Evolutionary conservation across 2,329 filamentous ascomycete genomes (phyloP).

Genomic region (Sporothrix curviconia): DNA sequence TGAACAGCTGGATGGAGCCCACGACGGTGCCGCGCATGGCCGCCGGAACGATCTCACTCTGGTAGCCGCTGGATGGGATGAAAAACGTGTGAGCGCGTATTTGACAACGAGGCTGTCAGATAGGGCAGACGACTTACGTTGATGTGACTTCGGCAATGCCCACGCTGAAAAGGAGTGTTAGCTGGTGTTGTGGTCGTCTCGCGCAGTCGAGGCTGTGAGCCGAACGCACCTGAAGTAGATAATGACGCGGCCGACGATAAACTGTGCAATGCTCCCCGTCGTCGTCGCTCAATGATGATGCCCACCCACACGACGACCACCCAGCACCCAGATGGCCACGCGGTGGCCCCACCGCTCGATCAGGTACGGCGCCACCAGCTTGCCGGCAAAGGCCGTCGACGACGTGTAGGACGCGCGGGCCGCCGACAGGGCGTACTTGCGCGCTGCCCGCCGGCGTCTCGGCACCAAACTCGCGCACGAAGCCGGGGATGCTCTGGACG

Average conservation of each 20-base stretch:
- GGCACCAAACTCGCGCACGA: slow-evolving; percentile 3
- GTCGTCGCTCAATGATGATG: slow-evolving; percentile 10
- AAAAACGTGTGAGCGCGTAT: background rate
- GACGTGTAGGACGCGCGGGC: slow-evolving; percentile 10
- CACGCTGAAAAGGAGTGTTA: no score
- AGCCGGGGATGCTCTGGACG: slow-evolving; percentile 11
- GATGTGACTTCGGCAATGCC: slow-evolving; percentile 7
- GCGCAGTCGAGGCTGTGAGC: no score
- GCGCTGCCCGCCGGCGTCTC: background rate
- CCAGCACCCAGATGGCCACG: slow-evolving; percentile 9
- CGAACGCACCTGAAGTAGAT: slow-evolving; percentile 14
- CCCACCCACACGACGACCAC: slow-evolving; percentile 9
- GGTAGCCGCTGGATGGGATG: background rate
- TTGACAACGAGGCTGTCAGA: background rate
- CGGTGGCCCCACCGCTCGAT: slow-evolving; percentile 9
- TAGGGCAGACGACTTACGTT: background rate
- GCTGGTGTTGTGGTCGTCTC: no score
- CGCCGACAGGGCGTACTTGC: background rate
- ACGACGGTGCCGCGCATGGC: slow-evolving; percentile 10
- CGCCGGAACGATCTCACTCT: slow-evolving; percentile 9
- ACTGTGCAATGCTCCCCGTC: slow-evolving; percentile 4
- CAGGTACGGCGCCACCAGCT: background rate
- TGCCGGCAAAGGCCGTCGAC: slow-evolving; percentile 9
- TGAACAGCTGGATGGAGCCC: slow-evolving; percentile 12
- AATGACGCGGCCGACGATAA: slow-evolving; percentile 11